These are phyloP conservation scores for Fusarium miscanthi DNA, from an alignment of 2,329 filamentous ascomycete species.

Conservation along the genomic window DNA sequence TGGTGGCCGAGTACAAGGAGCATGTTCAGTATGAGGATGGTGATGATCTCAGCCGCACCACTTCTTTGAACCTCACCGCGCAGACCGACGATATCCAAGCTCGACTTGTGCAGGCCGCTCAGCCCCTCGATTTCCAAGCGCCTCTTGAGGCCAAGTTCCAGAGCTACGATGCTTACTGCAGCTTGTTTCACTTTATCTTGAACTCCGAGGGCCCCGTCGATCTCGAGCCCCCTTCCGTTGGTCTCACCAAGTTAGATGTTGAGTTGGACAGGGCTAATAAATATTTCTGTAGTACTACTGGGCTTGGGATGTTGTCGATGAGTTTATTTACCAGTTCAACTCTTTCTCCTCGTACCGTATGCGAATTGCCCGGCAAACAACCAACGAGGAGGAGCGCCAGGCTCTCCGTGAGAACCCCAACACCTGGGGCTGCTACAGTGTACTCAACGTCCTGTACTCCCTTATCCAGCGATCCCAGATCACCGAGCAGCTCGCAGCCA, in stretches of 20 bases:
- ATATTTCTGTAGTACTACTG: conserved; percentile 82
- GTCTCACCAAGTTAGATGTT: conserved; percentile 51
- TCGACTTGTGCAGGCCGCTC: conserved; percentile 89
- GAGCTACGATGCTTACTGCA: conserved; percentile 99
- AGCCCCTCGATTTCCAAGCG: conserved; percentile 95
- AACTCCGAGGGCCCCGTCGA: conserved; percentile 99
- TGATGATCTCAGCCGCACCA: conserved; percentile 81
- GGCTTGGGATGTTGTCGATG: conserved; percentile 99
- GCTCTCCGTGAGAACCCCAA: conserved; percentile 96
- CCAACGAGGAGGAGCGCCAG: conserved; percentile 92
- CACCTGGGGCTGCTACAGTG: conserved; percentile 99
- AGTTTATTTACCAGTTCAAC: conserved; percentile 99
- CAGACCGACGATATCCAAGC: conserved; percentile 93
- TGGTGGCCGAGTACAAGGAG: conserved; percentile 95
- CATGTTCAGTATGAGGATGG: conserved; percentile 94
- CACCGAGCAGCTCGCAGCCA: conserved; percentile 93
- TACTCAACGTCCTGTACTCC: conserved; percentile 98
- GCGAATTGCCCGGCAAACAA: conserved; percentile 82
- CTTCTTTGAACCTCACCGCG: conserved; percentile 74
- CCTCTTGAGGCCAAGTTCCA: conserved; percentile 97
- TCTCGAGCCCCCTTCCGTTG: conserved; percentile 93
- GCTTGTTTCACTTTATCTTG: conserved; percentile 97
- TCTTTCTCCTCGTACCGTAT: conserved; percentile 98
- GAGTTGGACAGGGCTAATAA: conserved; percentile 34
- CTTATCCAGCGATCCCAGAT: conserved; percentile 99